Base-by-base conservation (phyloP, 192 early-diverging fungal species). In the Tieghemiomyces parasiticus region DNA sequence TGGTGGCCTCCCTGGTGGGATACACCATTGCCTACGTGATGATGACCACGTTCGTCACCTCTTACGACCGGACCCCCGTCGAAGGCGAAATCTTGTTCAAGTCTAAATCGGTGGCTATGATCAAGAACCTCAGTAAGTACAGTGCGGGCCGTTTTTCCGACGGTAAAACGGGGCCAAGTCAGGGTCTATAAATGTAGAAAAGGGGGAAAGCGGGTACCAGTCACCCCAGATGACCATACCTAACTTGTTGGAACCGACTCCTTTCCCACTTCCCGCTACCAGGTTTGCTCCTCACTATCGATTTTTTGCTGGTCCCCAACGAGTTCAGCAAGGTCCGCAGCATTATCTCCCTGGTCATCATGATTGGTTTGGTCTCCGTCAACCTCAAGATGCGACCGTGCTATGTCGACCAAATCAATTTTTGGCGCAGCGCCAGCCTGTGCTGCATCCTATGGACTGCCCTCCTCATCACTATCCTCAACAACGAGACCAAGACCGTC, bases 401-500 rank as follows among this genome's bases (percentile, higher is more conserved):
- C 50, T 88, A 86, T 71, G 81, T 84, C 38, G 74, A 81, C 62
- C 67, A 82, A 72, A 82, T 88, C 63, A 88, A 88, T 59, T 85
- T 79, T 35, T 83, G 82, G 71, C 70, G 84, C 46, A 78, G 81
- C 6, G 81, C 71, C 26, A 80, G 80, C 0, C 74, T 85, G 45
- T 82, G 76, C 32, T 78, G 79, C 54, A 83, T 88, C 38, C 60
- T 84, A 26, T 88, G 84, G 75, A 82, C 84, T 1, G 78, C 76
- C 1, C 64, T 83, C 4, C 64, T 88, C 38, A 78, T 85, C 1
- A 78, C 83, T 0, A 72, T 86, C 59, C 70, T 86, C 16, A 83
- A 79, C 49, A 82, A 81, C 35, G 70, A 72, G 30, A 59, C 26
- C n/a, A 65, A 48, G 48, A 72, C 34, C 30, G 66, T 67, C 30